Evolutionary conservation across 768 basidiomycete species (phyloP).

Genomic region (Gyrodon lividus): DNA sequence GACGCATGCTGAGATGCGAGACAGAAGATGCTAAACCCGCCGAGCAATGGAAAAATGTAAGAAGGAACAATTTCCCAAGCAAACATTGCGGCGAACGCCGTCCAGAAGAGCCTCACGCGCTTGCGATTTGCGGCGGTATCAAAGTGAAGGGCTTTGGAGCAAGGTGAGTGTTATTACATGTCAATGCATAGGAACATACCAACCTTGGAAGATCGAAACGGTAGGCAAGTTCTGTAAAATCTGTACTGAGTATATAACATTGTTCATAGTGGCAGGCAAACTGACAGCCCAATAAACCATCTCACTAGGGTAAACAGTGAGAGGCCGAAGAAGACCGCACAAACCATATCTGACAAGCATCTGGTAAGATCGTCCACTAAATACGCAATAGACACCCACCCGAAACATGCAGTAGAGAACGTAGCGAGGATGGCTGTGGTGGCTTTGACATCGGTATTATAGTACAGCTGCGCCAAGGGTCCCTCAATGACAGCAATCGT

Average conservation of each 20-base stretch:
- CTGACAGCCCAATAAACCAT: conserved; percentile 61
- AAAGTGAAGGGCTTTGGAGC: conserved; percentile 48
- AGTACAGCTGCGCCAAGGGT: conserved; percentile 47
- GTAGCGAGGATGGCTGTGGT: conserved; percentile 59
- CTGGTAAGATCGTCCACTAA: neutral
- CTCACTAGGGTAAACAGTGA: conserved; percentile 61
- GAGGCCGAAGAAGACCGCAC: conserved; percentile 55
- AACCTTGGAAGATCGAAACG: conserved; percentile 60
- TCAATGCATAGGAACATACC: neutral
- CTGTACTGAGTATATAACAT: neutral
- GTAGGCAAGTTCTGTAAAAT: conserved; percentile 48
- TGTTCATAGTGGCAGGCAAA: neutral
- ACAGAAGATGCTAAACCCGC: conserved; percentile 64
- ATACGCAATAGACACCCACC: conserved; percentile 32
- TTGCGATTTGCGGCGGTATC: conserved; percentile 43
- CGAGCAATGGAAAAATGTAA: conserved; percentile 55
- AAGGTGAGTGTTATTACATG: conserved; percentile 23
- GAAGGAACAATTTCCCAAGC: conserved; percentile 26
- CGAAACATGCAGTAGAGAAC: conserved; percentile 64
- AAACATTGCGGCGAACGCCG: conserved; percentile 41
- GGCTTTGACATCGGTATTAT: conserved; percentile 53
- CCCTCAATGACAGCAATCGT: neutral
- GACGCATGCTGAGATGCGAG: conserved; percentile 42
- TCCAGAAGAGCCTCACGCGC: conserved; percentile 54
- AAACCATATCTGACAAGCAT: conserved; percentile 49